Conservation (phyloP, 768 basidiomycete genomes). For the Pleurotus tuoliensis region DNA sequence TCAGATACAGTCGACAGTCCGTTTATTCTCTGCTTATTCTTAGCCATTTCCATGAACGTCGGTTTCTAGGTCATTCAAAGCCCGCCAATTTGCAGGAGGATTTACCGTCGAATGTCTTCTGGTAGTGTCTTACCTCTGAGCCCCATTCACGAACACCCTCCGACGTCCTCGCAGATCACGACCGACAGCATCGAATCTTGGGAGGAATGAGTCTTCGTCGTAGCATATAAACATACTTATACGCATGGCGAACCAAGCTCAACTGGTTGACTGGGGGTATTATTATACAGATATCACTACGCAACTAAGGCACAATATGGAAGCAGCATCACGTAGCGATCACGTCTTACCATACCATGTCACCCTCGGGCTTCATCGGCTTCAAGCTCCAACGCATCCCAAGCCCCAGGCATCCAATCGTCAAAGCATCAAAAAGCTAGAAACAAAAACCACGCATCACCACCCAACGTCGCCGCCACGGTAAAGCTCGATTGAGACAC, state of each 20-base stretch:
- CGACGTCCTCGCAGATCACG: conserved; percentile 20
- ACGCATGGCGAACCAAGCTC: background rate
- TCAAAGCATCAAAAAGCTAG: background rate
- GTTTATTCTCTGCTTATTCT: too few relatives aligned
- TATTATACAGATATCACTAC: conserved; percentile 8
- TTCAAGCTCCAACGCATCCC: too few relatives aligned
- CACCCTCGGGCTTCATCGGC: too few relatives aligned
- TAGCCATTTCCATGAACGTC: too few relatives aligned
- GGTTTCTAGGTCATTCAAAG: too few relatives aligned
- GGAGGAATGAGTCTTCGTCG: conserved; percentile 14
- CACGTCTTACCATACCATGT: too few relatives aligned
- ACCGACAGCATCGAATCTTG: conserved; percentile 38
- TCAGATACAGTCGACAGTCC: too few relatives aligned
- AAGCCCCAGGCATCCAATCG: background rate
- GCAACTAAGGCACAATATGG: too few relatives aligned
- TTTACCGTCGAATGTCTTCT: background rate
- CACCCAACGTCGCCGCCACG: conserved; percentile 65
- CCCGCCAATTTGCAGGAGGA: too few relatives aligned
- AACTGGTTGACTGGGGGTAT: background rate
- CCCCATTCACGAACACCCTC: background rate
- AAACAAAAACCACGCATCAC: conserved; percentile 30
- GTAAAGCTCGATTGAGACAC: conserved; percentile 59
- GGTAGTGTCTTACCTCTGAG: too few relatives aligned
- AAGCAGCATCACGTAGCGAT: too few relatives aligned
- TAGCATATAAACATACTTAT: too few relatives aligned